phyloP scores from a whole-genome alignment of 2,329 filamentous ascomycete genomes.

The Trichophyton verrucosum region DNA sequence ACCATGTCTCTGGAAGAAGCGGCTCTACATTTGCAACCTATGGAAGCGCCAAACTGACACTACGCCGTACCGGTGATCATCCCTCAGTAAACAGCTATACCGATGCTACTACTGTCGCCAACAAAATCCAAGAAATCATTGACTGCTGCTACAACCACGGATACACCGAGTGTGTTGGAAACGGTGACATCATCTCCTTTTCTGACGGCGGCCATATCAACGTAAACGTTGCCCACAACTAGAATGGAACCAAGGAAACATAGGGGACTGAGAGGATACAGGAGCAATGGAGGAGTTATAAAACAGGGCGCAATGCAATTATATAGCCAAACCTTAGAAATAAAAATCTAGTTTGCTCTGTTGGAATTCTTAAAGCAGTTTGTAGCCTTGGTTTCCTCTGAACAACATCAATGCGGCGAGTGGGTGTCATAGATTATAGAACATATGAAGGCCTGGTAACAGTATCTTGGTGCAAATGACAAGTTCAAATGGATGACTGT shows the following conservation, averaged over 20 bases:
- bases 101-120: constrained; percentile 6
- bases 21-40: constrained; percentile 8
- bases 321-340: not conserved
- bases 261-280: not conserved
- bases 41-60: constrained; percentile 7
- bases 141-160: constrained; percentile 9
- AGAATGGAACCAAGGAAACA: not conserved
- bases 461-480: too few relatives aligned
- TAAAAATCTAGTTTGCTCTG: not conserved
- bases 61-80: constrained; percentile 6
- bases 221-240: constrained; percentile 8
- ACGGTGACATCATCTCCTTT: constrained; percentile 6
- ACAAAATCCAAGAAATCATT: constrained; percentile 10
- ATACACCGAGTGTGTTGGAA: constrained; percentile 8
- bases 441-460: too few relatives aligned
- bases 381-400: too few relatives aligned
- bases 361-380: not conserved
- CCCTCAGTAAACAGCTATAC: constrained; percentile 5
- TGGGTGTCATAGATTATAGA: too few relatives aligned
- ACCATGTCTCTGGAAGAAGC: constrained; percentile 5
- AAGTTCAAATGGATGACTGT: not conserved
- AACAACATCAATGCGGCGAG: too few relatives aligned
- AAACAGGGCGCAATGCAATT: not conserved
- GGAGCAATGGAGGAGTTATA: not conserved
- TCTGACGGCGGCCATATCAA: constrained; percentile 6